Conservation (phyloP, 148 eudicot genomes). For the Rhododendron ovatum region DNA sequence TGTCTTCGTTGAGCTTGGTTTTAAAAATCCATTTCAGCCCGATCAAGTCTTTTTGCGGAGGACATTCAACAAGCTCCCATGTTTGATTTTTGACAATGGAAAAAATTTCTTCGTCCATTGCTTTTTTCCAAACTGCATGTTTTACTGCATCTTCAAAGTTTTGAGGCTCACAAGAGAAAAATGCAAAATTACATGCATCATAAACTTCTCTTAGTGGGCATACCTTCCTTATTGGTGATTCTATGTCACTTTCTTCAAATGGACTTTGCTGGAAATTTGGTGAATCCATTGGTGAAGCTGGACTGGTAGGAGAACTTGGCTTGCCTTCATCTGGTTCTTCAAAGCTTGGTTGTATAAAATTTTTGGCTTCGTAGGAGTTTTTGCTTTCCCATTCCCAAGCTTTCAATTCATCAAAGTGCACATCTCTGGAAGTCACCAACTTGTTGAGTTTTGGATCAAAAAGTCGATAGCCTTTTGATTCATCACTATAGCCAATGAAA, state of each 20-base stretch:
- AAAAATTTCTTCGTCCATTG: not conserved
- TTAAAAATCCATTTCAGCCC: not conserved
- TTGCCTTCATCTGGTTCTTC: not conserved
- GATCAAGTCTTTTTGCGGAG: not conserved
- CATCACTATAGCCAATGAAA: too few relatives aligned
- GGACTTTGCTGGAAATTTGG: not conserved
- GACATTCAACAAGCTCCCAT: not conserved
- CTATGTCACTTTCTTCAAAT: not conserved
- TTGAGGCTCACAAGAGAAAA: constrained; percentile 10
- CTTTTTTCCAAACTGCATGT: not conserved
- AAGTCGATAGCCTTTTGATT: too few relatives aligned
- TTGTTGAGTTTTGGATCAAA: too few relatives aligned
- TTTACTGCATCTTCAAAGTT: not conserved
- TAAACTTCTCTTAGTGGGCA: not conserved
- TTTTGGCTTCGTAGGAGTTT: not conserved
- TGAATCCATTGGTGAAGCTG: not conserved
- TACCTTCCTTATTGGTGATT: not conserved
- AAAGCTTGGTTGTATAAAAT: too few relatives aligned
- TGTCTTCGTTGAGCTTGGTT: not conserved
- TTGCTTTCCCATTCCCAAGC: not conserved
- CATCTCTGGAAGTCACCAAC: not conserved
- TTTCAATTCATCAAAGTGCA: not conserved
- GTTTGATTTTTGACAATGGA: not conserved
- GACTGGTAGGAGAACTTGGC: not conserved
- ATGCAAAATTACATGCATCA: not conserved